phyloP scores from a whole-genome alignment of 139 green algal genomes.

The Bryopsis sp. region DNA sequence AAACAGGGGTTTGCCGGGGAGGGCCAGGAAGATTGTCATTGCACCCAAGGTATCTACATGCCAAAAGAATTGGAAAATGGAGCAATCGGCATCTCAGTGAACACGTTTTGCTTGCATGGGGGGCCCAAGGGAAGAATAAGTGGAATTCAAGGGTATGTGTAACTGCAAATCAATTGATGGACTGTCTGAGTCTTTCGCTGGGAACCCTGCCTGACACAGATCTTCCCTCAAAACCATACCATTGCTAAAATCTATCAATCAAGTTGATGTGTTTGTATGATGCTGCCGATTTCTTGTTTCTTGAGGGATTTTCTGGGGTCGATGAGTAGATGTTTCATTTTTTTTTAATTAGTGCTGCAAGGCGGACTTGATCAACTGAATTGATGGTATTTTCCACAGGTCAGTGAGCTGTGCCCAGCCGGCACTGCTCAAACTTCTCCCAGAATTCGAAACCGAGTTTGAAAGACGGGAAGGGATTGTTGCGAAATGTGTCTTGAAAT shows the following conservation, averaged over 20 bases:
- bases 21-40: constrained; percentile 39
- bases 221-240: too few relatives aligned
- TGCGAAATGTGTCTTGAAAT: constrained; percentile 33
- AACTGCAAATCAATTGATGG: too few relatives aligned
- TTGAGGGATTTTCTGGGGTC: neutral
- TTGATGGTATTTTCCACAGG: too few relatives aligned
- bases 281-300: neutral
- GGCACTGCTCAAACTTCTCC: constrained; percentile 24
- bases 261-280: too few relatives aligned
- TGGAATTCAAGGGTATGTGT: constrained; percentile 33
- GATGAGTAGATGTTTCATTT: too few relatives aligned
- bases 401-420: constrained; percentile 24
- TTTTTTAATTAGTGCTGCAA: too few relatives aligned
- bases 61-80: constrained; percentile 14
- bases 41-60: constrained; percentile 38
- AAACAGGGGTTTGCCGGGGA: constrained; percentile 39
- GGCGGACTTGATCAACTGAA: too few relatives aligned
- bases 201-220: too few relatives aligned
- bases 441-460: constrained; percentile 25
- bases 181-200: too few relatives aligned
- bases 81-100: constrained; percentile 24
- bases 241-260: neutral
- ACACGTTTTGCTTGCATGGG: constrained; percentile 46
- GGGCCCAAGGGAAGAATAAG: constrained; percentile 26
- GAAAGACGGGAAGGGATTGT: constrained; percentile 25